Percentiles rank a stretch among this genome's conserved stretches.
Evolutionary conservation across 2,329 filamentous ascomycete species (phyloP).

Genomic region (Penicillium sclerotigenum): DNA sequence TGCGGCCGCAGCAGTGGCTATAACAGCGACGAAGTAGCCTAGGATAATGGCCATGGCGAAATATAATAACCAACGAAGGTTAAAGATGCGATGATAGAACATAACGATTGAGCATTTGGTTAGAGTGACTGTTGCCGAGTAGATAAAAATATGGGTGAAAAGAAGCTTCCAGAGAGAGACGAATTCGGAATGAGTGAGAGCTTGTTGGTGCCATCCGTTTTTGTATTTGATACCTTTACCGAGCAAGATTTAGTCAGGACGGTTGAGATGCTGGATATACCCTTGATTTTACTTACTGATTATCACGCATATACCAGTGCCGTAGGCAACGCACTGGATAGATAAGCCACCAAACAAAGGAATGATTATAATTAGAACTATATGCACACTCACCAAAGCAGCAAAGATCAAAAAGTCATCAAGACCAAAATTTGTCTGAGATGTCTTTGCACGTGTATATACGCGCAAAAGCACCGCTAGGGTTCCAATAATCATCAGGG

Average conservation of each 20-base stretch:
- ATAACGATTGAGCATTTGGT: slow-evolving; percentile 34
- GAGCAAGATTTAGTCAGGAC: background rate
- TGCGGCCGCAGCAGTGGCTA: background rate
- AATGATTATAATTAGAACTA: background rate
- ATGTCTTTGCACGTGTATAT: slow-evolving; percentile 5
- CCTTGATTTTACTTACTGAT: background rate
- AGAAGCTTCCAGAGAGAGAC: slow-evolving; percentile 23
- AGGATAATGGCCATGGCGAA: slow-evolving; percentile 24
- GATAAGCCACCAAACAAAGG: background rate
- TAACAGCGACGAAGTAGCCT: slow-evolving; percentile 28
- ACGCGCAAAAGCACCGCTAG: slow-evolving; percentile 7
- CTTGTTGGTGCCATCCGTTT: slow-evolving; percentile 15
- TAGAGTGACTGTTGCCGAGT: slow-evolving; percentile 29
- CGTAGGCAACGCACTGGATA: background rate
- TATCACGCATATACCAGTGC: slow-evolving; percentile 3
- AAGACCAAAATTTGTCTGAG: slow-evolving; percentile 1
- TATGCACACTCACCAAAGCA: background rate
- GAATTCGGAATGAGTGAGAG: slow-evolving; percentile 10
- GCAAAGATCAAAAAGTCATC: slow-evolving; percentile 10
- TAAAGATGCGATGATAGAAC: slow-evolving; percentile 34
- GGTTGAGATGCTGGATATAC: background rate
- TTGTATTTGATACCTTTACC: slow-evolving; percentile 12
- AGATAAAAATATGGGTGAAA: slow-evolving; percentile 32
- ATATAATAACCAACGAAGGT: slow-evolving; percentile 26
- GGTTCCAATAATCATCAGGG: slow-evolving; percentile 6